Percentiles rank a stretch among this genome's conserved stretches.
Conservation (phyloP, 495 filamentous ascomycete genomes). For the Penicillium fimorum region DNA sequence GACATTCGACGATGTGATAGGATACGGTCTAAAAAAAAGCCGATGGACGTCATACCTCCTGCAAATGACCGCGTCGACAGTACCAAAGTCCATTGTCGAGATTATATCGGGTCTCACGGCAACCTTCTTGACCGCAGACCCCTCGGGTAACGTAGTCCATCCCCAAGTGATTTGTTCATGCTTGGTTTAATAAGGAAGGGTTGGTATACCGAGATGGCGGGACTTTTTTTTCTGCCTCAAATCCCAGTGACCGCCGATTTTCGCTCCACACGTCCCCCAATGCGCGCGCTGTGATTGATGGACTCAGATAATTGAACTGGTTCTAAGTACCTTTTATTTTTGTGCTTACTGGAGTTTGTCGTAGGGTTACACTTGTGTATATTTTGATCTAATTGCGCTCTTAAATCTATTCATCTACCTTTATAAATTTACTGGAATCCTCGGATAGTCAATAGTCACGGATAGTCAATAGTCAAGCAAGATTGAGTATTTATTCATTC, state of each 20-base stretch:
- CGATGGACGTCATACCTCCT: slow-evolving; percentile 44
- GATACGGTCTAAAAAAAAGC: not conserved
- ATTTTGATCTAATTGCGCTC: not conserved
- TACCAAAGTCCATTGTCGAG: slow-evolving; percentile 65
- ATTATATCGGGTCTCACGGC: slow-evolving; percentile 59
- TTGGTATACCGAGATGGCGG: slow-evolving; percentile 10
- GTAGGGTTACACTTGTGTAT: not conserved
- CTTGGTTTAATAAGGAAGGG: slow-evolving; percentile 22
- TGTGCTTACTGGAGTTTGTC: not conserved
- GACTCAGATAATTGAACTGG: slow-evolving; percentile 1
- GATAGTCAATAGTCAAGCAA: slow-evolving; percentile 6
- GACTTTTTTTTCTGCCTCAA: slow-evolving; percentile 22
- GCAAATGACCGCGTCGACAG: slow-evolving; percentile 65
- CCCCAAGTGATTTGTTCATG: slow-evolving; percentile 38
- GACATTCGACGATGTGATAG: slow-evolving; percentile 8
- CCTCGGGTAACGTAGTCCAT: slow-evolving; percentile 59
- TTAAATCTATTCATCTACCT: not conserved
- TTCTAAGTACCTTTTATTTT: not conserved
- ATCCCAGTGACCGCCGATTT: slow-evolving; percentile 17
- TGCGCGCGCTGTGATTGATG: not conserved
- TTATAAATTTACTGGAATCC: not conserved
- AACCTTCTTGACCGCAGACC: slow-evolving; percentile 62
- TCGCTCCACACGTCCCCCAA: slow-evolving; percentile 11
- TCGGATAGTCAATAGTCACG: too few relatives aligned
- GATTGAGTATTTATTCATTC: slow-evolving; percentile 39